Percentiles rank a stretch among this genome's conserved stretches.
phyloP scores from a whole-genome alignment of 371 early-diverging fungal species.

The Quaeritorhiza haematococci region DNA sequence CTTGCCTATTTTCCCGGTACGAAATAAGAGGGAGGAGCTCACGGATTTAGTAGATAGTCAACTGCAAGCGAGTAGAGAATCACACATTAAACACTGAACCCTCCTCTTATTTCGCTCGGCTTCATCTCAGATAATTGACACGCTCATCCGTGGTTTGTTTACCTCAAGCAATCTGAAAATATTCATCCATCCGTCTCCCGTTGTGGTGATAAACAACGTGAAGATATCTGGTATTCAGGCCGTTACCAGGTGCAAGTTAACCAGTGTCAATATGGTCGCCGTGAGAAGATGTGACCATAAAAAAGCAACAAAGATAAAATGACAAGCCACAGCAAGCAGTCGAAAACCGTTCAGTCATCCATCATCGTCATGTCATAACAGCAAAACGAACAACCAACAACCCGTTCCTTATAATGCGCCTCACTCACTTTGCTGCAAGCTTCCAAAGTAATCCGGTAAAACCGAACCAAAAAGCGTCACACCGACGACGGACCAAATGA shows the following conservation, averaged over 20 bases:
- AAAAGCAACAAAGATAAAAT: too few species aligned
- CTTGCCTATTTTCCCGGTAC: slow-evolving; percentile 4
- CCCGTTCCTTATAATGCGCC: too few species aligned
- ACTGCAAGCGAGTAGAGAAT: too few species aligned
- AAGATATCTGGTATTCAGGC: slow-evolving; percentile 20
- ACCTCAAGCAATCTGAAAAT: slow-evolving; percentile 26
- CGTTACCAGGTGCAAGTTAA: too few species aligned
- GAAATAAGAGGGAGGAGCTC: not conserved
- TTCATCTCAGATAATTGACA: too few species aligned
- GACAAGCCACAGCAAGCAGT: too few species aligned
- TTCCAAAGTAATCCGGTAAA: slow-evolving; percentile 18
- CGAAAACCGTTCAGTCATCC: too few species aligned
- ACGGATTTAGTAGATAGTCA: not conserved
- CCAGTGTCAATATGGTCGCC: too few species aligned
- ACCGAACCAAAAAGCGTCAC: slow-evolving; percentile 28
- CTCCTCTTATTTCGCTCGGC: too few species aligned
- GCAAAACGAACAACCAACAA: not conserved
- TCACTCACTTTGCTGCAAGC: slow-evolving; percentile 20
- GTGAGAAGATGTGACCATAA: too few species aligned
- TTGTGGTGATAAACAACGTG: slow-evolving; percentile 27
- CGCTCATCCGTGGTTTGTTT: too few species aligned
- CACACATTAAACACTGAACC: not conserved
- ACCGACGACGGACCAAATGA: slow-evolving; percentile 37
- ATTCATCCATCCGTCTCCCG: slow-evolving; percentile 33
- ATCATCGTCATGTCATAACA: too few species aligned